Conservation (phyloP, 116 monocot species). For the Iris pallida region DNA sequence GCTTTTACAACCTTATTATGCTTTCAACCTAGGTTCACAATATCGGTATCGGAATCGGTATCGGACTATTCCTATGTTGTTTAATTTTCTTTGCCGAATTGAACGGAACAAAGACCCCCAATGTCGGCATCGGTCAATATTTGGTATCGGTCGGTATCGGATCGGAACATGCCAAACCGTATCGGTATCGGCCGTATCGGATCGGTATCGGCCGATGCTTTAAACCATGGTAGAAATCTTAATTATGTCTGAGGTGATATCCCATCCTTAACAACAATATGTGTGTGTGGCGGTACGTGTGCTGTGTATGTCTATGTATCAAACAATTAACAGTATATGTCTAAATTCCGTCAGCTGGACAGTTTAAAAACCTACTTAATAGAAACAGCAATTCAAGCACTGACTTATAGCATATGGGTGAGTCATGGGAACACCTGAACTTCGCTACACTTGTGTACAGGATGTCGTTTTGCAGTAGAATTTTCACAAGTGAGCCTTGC, state of each 20-base stretch:
- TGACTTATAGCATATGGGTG: neutral
- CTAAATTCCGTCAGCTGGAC: neutral
- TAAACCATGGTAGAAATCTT: no score
- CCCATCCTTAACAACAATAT: neutral
- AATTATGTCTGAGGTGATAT: neutral
- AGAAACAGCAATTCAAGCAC: neutral
- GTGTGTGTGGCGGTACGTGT: neutral
- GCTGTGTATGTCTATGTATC: neutral
- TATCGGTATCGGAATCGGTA: no score
- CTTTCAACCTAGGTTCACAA: no score
- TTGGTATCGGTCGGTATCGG: no score
- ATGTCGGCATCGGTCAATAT: no score
- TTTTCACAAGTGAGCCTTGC: slow-evolving; percentile 56
- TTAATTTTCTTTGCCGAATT: no score
- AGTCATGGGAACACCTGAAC: slow-evolving; percentile 50
- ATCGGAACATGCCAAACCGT: no score
- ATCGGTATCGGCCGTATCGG: no score
- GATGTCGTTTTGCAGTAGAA: slow-evolving; percentile 51
- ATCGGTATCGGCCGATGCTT: no score
- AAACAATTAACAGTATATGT: neutral
- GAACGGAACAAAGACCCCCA: no score
- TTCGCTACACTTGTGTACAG: slow-evolving; percentile 74
- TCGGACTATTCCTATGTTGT: no score
- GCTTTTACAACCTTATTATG: no score
- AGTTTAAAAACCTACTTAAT: neutral